A percentile compares a stretch with the other conserved stretches of the same genome.
phyloP scores from a whole-genome alignment of 1,284 basidiomycete species.

The Cryptococcus maquisensis region DNA sequence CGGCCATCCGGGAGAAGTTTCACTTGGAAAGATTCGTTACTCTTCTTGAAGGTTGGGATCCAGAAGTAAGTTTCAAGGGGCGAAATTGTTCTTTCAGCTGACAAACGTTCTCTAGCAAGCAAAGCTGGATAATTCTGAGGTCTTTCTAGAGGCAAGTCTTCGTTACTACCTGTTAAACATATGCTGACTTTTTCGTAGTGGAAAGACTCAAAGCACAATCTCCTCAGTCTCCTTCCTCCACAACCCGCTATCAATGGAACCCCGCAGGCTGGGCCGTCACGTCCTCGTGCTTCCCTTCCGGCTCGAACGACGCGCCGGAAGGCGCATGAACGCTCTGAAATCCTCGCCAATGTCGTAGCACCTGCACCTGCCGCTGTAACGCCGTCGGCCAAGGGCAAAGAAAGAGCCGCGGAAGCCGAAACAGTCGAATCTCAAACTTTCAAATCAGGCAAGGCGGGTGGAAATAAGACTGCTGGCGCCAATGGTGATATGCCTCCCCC shows the following conservation, averaged over 20 bases:
- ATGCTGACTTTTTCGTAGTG: slow-evolving; percentile 21
- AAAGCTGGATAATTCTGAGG: slow-evolving; percentile 66
- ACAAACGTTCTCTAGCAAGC: slow-evolving; percentile 55
- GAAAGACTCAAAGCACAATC: slow-evolving; percentile 30
- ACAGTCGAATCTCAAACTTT: neutral
- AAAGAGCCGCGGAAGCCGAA: neutral
- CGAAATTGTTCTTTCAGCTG: no score
- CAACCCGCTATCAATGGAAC: neutral
- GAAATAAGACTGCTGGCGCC: slow-evolving; percentile 11
- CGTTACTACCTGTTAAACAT: slow-evolving; percentile 32
- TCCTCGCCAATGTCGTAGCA: slow-evolving; percentile 20
- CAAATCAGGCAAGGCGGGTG: neutral
- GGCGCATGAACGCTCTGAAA: slow-evolving; percentile 34
- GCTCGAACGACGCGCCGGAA: slow-evolving; percentile 38
- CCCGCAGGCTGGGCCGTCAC: slow-evolving; percentile 28
- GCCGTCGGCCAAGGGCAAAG: slow-evolving; percentile 9
- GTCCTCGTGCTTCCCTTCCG: slow-evolving; percentile 16
- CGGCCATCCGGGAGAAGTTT: slow-evolving; percentile 74
- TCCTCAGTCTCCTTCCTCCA: slow-evolving; percentile 28
- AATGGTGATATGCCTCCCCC: slow-evolving; percentile 25
- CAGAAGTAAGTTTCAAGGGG: slow-evolving; percentile 55
- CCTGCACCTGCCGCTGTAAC: slow-evolving; percentile 2
- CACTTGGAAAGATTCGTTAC: slow-evolving; percentile 75
- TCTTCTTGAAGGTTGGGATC: slow-evolving; percentile 66
- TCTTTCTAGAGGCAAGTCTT: slow-evolving; percentile 66